Percentiles rank a stretch among this genome's conserved stretches.
Evolutionary conservation across 148 eudicot genomes (phyloP).

Genomic region (Limonium bicolor): DNA sequence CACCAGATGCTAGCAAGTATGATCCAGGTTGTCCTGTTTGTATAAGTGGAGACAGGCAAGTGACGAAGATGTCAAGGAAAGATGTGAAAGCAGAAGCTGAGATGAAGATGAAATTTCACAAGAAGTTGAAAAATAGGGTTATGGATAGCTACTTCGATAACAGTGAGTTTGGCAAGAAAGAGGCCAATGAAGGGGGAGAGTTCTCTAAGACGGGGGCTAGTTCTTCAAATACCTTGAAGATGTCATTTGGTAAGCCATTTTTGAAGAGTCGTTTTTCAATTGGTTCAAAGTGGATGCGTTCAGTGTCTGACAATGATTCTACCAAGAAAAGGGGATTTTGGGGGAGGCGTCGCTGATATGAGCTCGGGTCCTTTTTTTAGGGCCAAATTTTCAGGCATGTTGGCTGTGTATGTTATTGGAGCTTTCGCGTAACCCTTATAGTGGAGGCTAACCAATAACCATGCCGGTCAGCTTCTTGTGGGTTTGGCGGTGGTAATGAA

Average conservation of each 20-base stretch:
- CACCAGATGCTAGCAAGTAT: slow-evolving; percentile 21
- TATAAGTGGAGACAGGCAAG: slow-evolving; percentile 24
- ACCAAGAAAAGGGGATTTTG: slow-evolving; percentile 31
- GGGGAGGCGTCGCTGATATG: slow-evolving; percentile 24
- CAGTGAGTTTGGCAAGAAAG: slow-evolving; percentile 10
- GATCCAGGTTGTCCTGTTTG: slow-evolving; percentile 34
- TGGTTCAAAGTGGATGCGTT: slow-evolving; percentile 17
- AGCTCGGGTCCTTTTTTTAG: too few species aligned
- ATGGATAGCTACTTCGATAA: slow-evolving; percentile 27
- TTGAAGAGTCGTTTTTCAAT: slow-evolving; percentile 24
- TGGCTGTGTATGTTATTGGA: too few species aligned
- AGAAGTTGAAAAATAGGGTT: slow-evolving; percentile 24
- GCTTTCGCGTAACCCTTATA: too few species aligned
- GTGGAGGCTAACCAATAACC: too few species aligned
- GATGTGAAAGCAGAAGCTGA: slow-evolving; percentile 27
- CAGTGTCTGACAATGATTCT: slow-evolving; percentile 17
- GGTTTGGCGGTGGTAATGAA: too few species aligned
- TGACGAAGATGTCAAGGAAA: slow-evolving; percentile 21
- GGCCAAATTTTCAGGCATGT: too few species aligned
- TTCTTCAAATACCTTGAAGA: slow-evolving; percentile 22
- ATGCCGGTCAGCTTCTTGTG: too few species aligned
- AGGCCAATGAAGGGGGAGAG: slow-evolving; percentile 18
- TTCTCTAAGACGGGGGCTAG: slow-evolving; percentile 16
- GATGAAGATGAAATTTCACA: slow-evolving; percentile 22
- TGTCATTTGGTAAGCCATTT: slow-evolving; percentile 24